phyloP scores from a whole-genome alignment of 108 stramenopile species.

The Fistulifera solaris region DNA sequence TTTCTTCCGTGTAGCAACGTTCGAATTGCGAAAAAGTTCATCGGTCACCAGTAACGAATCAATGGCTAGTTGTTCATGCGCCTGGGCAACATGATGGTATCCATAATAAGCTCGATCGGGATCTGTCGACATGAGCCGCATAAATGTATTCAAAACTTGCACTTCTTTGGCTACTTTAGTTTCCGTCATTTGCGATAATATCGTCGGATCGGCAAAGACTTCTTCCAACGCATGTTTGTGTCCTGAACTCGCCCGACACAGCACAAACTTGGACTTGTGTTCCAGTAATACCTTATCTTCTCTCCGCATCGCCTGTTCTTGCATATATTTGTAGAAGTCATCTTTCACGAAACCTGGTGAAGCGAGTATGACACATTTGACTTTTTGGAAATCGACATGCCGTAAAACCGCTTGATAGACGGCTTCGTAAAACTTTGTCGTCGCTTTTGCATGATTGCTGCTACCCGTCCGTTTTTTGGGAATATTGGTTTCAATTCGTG shows the following conservation, averaged over 20 bases:
- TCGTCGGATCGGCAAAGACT: constrained; percentile 77
- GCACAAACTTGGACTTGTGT: constrained; percentile 89
- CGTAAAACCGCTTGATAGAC: constrained; percentile 83
- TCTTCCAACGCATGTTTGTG: constrained; percentile 95
- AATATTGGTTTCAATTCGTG: constrained; percentile 86
- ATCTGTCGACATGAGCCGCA: constrained; percentile 81
- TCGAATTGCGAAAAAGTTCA: constrained; percentile 81
- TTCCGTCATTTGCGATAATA: constrained; percentile 73
- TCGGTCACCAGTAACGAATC: constrained; percentile 91
- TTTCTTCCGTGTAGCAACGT: constrained; percentile 54
- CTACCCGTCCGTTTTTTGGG: constrained; percentile 89
- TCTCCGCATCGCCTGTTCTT: constrained; percentile 57
- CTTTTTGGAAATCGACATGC: constrained; percentile 79
- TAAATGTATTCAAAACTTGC: constrained; percentile 79
- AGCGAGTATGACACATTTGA: constrained; percentile 85
- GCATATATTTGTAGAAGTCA: constrained; percentile 85
- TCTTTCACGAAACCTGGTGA: constrained; percentile 92
- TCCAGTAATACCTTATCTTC: constrained; percentile 80
- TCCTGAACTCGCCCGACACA: constrained; percentile 87
- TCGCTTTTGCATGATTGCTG: constrained; percentile 74
- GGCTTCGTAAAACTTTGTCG: constrained; percentile 86
- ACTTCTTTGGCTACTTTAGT: constrained; percentile 92
- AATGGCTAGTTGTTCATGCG: constrained; percentile 83
- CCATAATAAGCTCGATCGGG: constrained; percentile 95
- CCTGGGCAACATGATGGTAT: constrained; percentile 66